Evolutionary conservation across 2,329 filamentous ascomycete genomes (phyloP), one percentile per base, ranked within the genome.

Genomic region (Fusarium sp.): DNA sequence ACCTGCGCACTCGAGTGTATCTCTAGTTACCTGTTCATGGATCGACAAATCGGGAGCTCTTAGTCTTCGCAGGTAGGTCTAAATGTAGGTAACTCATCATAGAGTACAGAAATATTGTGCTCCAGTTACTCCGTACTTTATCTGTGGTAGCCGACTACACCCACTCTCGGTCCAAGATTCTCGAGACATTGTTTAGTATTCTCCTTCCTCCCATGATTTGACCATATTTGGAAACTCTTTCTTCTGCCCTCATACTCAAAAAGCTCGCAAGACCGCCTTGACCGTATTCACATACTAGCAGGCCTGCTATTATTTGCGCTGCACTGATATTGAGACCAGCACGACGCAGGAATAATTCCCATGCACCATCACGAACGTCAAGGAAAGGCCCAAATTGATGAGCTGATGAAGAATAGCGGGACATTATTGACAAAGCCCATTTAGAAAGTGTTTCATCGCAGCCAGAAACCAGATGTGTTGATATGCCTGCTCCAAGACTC

Each of bases 391-490:
- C 80, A 18, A 84, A 77, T 2, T 77, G 70, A 1, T 58, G 66
- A 6, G 75, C 68, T 18, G 77, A 70, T 1, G 74, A 51, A 17
- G 76, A 81, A 76, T 87, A 84, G 13, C 86, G 86, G 24, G 86
- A 84, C 49, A 92, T 86, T 1, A 86, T 77, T 2, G 84, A 85
- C 1, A 88, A 81, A 3, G 89, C 81, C 90, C 91, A 93, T 61
- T 81, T 84, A 2, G 86, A 84, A 12, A 91, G 78, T 0, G 85
- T 87, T 28, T 83, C 79, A 24, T 85, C 81, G 1, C 86, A 86
- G 0, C 89, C 90, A 4, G 85, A 84, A 2, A 90, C 81, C 41
- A 89, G 87, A 36, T 83, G 81, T 1, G 86, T 82, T 4, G 80
- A 80, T 3, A 87, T 78, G 3, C 79, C 78, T 11, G 79, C 80